A percentile compares a stretch with the other conserved stretches of the same genome.
phyloP scores from a whole-genome alignment of 2,329 filamentous ascomycete species.

The Hortaea sp. region DNA sequence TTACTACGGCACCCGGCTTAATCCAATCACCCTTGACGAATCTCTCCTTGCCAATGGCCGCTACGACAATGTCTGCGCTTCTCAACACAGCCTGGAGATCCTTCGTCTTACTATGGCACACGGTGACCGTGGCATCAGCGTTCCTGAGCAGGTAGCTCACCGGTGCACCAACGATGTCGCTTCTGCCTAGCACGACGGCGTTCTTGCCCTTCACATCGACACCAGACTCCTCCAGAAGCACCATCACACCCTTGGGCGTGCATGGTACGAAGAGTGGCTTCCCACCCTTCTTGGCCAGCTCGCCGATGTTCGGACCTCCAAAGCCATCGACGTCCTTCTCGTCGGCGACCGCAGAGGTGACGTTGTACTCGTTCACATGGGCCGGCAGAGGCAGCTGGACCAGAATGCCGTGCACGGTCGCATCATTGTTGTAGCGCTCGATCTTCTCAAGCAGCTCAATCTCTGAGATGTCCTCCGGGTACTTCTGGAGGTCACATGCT shows the following conservation, averaged over 20 bases:
- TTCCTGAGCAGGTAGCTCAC: constrained; percentile 94
- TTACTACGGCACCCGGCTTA: constrained; percentile 88
- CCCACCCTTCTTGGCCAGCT: constrained; percentile 90
- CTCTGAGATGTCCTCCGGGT: constrained; percentile 71
- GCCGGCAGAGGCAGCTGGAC: constrained; percentile 86
- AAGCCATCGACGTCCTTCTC: constrained; percentile 99
- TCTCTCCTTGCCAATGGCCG: constrained; percentile 76
- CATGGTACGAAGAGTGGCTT: constrained; percentile 84
- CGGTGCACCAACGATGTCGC: constrained; percentile 94
- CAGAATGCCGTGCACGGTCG: constrained; percentile 78
- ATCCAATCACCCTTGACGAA: constrained; percentile 95
- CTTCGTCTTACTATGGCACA: constrained; percentile 84
- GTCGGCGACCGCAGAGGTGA: constrained; percentile 83
- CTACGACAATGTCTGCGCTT: constrained; percentile 79
- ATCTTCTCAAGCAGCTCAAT: constrained; percentile 78
- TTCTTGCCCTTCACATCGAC: constrained; percentile 81
- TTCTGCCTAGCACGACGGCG: constrained; percentile 86
- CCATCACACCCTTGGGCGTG: constrained; percentile 96
- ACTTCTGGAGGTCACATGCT: constrained; percentile 73
- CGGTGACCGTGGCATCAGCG: constrained; percentile 90
- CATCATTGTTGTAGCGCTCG: constrained; percentile 73
- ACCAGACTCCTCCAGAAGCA: constrained; percentile 71
- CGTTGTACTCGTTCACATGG: constrained; percentile 77
- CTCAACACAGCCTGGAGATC: constrained; percentile 65
- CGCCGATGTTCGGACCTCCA: constrained; percentile 85